Evolutionary conservation across 2,329 filamentous ascomycete species (phyloP), one percentile per base, ranked within the genome.

Genomic region (Myriosclerotinia duriaeana): DNA sequence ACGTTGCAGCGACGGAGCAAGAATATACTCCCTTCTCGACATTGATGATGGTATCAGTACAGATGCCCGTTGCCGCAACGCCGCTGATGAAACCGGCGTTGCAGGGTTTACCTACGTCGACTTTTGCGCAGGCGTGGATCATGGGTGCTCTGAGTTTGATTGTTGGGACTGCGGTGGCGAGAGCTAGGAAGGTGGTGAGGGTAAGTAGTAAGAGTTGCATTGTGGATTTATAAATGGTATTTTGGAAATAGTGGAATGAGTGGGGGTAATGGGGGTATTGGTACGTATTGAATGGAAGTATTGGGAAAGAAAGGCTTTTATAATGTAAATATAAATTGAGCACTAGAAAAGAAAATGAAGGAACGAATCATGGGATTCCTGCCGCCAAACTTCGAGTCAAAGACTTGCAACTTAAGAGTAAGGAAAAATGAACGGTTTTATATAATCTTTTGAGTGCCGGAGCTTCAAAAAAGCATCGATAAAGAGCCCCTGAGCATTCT

Each of bases 31-130:
- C 40, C 9, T 12, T 46, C 46, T 46, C 55, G 11, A 59, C 55
- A 15, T 59, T 34, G 11, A 59, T 59, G 17, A 46, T 36, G 6
- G 17, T 22, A 14, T 40, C 46, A 8, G 40, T 46, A n/a, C 55
- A 59, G 40, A 46, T 8, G 3, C 40, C 40, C 2, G 20, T 59
- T n/a, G 40, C 26, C 12, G 40, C 55, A 8, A 59, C 26, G 42
- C 55, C 55, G 15, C 17, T 34, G 22, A 59, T 59, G 40, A 59
- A 46, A n/a, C 40, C 55, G 17, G 26, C 55, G 4, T 59, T 59
- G 40, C 40, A 59, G 26, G 40, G 17, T 46, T 46, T 59, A 20
- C 55, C 40, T 1, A 46, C 3, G 17, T 46, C 40, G 17, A 11
- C 5, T 30, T 59, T 59, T 7, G 17, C 26, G 20, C 40, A 58